Evolutionary conservation across 768 basidiomycete species (phyloP).

Genomic region (Russula emetica): DNA sequence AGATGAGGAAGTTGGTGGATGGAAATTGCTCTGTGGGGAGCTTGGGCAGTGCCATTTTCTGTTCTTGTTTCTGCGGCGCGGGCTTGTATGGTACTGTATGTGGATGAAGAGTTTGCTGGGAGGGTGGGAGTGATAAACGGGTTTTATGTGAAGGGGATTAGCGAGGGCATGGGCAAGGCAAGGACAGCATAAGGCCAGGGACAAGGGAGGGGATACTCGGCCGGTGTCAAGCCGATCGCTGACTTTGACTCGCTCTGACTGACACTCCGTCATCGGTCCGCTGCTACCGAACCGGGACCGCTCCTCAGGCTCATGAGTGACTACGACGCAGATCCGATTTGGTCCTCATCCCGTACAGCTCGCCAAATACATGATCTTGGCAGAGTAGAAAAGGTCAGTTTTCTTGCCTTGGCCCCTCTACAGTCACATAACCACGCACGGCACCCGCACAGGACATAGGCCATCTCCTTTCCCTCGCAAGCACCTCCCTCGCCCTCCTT

Average conservation of each 20-base stretch:
- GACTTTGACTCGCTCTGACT: neutral
- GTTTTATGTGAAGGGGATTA: neutral
- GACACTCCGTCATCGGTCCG: neutral
- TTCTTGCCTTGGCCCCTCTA: neutral
- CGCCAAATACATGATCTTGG: constrained; percentile 77
- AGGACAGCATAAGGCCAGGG: neutral
- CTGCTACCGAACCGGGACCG: no score
- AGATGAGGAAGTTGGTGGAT: constrained; percentile 31
- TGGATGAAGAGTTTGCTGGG: no score
- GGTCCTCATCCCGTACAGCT: constrained; percentile 76
- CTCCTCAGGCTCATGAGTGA: no score
- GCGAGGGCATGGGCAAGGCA: constrained; percentile 15
- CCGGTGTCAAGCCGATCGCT: neutral
- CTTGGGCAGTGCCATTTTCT: constrained; percentile 12
- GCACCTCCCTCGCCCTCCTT: constrained; percentile 72
- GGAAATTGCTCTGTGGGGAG: constrained; percentile 17
- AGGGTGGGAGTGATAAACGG: neutral
- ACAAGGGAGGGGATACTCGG: neutral
- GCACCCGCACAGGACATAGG: constrained; percentile 58
- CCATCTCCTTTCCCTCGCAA: constrained; percentile 67
- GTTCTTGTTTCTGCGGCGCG: neutral
- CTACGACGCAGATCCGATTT: constrained; percentile 55
- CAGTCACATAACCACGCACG: neutral
- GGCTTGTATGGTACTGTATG: neutral
- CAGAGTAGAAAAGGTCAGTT: constrained; percentile 69